Evolutionary conservation across 2,329 filamentous ascomycete genomes (phyloP), one percentile per base, ranked within the genome.

Genomic region (Phyllosticta citriasiana): DNA sequence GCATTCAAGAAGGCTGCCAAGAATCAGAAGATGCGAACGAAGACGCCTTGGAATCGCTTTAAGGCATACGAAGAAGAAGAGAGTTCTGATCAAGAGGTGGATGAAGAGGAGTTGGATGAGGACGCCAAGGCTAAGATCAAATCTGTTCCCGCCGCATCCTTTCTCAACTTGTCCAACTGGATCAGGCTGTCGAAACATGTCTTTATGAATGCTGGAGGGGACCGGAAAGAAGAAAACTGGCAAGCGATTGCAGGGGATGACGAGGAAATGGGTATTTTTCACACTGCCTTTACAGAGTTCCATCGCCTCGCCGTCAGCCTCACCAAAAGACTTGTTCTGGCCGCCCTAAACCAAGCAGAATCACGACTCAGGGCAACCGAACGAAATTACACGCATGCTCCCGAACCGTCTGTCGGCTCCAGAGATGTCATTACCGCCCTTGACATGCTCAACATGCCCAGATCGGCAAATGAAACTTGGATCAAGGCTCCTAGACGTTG

Each of bases 251-350:
- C 81, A 22, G 79, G 81, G 58, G 16, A 16, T 2, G 68, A 68
- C 3, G 79, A 83, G 61, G 77, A 77, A 2, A 91, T 91, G 0
- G 84, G 87, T 0, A 83, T 96, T 24, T 85, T 88, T 66, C 82
- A 85, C 6, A 91, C 89, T 1, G 85, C 88, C 0, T 80, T 95
- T n/a, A 80, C 83, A 4, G 89, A 94, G 66, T 87, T 96, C 53
- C 81, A 91, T 67, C 82, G 82, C 8, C 73, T 96, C 1, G 78
- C 82, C 0, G 71, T 88, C 1, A 88, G 82, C 59, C 66, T 94
- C 14, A 92, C 88, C 0, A 84, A 83, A 62, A 81, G 88, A 12
- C 74, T 96, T 1, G 78, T 94, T 1, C 83, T 88, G 55, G 83
- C 88, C 0, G 78, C 84, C 0, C 75, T 94, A 0, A 88, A 87